phyloP scores from a whole-genome alignment of 805 yeast genomes.

The Pichia phayaonensis region DNA sequence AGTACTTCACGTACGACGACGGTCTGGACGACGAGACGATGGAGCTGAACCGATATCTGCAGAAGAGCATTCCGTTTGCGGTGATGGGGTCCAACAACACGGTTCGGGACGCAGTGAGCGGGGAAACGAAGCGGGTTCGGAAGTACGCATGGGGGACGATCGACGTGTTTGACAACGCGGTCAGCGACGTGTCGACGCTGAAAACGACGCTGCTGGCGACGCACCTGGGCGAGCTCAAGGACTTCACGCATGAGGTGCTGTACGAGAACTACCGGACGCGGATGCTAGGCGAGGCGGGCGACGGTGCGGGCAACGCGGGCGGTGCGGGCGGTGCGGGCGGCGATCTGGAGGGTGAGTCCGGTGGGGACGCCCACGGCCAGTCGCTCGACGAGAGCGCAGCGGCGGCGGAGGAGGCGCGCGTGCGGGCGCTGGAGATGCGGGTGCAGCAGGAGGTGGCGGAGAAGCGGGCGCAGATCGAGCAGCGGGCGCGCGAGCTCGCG shows the following conservation, averaged over 20 bases:
- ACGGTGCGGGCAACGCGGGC: background rate
- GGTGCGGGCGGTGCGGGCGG: background rate
- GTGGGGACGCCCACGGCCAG: no score
- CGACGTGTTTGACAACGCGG: conserved; percentile 52
- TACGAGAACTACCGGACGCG: conserved; percentile 89
- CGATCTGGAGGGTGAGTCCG: no score
- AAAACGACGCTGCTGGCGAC: conserved; percentile 75
- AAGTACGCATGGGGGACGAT: conserved; percentile 65
- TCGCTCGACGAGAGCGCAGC: background rate
- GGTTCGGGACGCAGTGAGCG: conserved; percentile 25
- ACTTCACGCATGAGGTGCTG: conserved; percentile 75
- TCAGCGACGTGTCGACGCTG: conserved; percentile 72
- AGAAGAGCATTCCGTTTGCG: conserved; percentile 53
- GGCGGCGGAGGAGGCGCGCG: background rate
- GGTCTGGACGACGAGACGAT: conserved; percentile 25
- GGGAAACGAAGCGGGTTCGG: conserved; percentile 39
- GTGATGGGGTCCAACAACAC: conserved; percentile 50
- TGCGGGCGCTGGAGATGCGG: background rate
- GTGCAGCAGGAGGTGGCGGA: background rate
- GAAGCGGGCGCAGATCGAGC: background rate
- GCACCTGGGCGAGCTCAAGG: conserved; percentile 83
- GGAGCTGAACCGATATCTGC: conserved; percentile 31
- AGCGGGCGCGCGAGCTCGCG: background rate
- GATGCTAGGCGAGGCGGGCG: conserved; percentile 15
- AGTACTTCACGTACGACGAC: conserved; percentile 32